Evolutionary conservation across 345 rosid genomes (phyloP), one percentile per base, ranked within the genome.

Genomic region (Brassica carinata): DNA sequence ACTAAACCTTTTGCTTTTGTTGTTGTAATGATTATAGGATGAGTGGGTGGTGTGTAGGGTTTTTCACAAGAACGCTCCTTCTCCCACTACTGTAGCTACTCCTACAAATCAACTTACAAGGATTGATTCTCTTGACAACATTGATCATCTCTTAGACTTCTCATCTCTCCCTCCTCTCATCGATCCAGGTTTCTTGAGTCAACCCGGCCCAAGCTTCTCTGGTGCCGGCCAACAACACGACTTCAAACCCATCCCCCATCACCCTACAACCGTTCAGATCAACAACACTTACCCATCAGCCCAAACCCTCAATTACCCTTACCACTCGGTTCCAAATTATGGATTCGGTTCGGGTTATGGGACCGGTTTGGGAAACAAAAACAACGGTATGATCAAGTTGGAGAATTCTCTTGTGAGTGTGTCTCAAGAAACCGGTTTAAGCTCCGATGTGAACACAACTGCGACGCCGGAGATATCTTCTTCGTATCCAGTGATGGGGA

Each of bases 1-100:
- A 68, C 59, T 81, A 74, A 70, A 26, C 5, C 2, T n/a, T 13
- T 58, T 10, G 7, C 10, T 13, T 6, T 5, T 55, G 57, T 40
- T 40, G 45, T 40, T 18, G 45, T 71, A 55, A 31, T 57, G 78
- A 13, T 57, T 71, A 70, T 43, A 83, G 99, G 96, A 90, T 81
- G 99, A 92, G 85, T 96, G 99, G 99, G 97, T 90, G 68, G 98
- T 93, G 63, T 79, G 97, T 86, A 88, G 99, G 92, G 88, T 96
- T 87, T 93, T 96, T 53, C 91, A 96, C 85, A 96, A 96, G 86
- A 88, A 80, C 80, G 79, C 82, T 76, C 76, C 55, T 62, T n/a
- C 61, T 62, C 67, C 76, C 65, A 53, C 76, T 51, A 11, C 76
- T 64, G 17, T 7, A 51, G 17, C 71, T 29, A 29, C 80, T 27